Percentiles rank a stretch among this genome's conserved stretches.
phyloP scores from a whole-genome alignment of 2,329 filamentous ascomycete genomes.

The Ophiostoma sp. region DNA sequence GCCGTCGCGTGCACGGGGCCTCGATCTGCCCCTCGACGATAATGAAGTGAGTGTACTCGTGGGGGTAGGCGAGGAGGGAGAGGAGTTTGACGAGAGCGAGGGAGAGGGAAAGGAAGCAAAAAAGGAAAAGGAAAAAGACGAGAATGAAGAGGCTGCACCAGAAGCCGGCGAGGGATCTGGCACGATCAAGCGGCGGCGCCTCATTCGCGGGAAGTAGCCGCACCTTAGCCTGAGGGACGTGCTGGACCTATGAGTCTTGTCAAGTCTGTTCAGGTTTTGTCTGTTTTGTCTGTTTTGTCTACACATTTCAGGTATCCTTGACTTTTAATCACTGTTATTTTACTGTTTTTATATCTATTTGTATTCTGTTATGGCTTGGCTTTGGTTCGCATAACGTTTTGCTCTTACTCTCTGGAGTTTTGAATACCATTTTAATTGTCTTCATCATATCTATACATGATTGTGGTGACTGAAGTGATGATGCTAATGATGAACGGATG shows the following conservation, averaged over 20 bases:
- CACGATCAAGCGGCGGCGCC: conserved; percentile 29
- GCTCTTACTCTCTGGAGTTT: not conserved
- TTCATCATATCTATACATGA: not conserved
- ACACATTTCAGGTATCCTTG: not conserved
- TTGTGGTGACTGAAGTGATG: not conserved
- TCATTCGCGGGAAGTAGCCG: conserved; percentile 27
- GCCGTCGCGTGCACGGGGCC: conserved; percentile 28
- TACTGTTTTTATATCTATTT: conserved; percentile 8
- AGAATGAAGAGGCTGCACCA: conserved; percentile 1
- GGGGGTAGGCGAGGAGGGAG: conserved; percentile 20
- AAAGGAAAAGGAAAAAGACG: not conserved
- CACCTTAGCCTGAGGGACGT: not conserved
- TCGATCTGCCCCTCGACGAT: conserved; percentile 23
- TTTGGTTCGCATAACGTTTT: not conserved
- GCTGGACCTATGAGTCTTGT: not conserved
- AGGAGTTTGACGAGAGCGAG: not conserved
- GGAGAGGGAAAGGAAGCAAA: conserved; percentile 18
- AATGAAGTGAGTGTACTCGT: conserved; percentile 17
- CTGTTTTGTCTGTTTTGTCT: not conserved
- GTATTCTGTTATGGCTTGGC: not conserved
- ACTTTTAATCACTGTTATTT: not conserved
- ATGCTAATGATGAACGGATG: not conserved
- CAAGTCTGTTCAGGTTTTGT: not conserved
- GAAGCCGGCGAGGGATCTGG: conserved; percentile 24
- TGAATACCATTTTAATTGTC: not conserved